Percentiles rank a stretch among this genome's conserved stretches.
Conservation (phyloP, 2,329 filamentous ascomycete species). For the Colletotrichum truncatum region DNA sequence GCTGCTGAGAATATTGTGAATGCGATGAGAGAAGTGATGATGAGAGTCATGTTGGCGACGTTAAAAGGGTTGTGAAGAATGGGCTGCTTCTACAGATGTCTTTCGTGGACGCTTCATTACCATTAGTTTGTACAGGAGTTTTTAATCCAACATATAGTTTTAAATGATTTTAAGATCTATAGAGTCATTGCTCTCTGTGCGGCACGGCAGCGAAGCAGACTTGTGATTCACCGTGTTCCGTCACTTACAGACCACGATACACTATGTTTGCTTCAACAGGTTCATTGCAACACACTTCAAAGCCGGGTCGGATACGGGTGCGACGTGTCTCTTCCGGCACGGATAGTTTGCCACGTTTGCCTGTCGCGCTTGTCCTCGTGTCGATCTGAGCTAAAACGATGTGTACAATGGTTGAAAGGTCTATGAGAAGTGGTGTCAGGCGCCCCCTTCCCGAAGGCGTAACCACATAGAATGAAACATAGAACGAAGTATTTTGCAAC, state of each 20-base stretch:
- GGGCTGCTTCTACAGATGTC: too few species aligned
- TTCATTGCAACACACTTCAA: not conserved
- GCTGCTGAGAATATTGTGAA: not conserved
- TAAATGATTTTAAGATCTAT: too few species aligned
- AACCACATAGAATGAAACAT: not conserved
- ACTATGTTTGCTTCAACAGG: slow-evolving; percentile 1
- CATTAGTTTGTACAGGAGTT: too few species aligned
- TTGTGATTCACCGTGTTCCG: not conserved
- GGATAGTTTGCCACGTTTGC: slow-evolving; percentile 17
- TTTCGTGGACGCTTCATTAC: too few species aligned
- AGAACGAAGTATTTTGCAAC: too few species aligned
- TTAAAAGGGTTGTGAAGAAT: too few species aligned
- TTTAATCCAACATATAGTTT: too few species aligned
- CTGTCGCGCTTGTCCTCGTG: not conserved
- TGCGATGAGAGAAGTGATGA: not conserved
- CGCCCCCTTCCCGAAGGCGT: not conserved
- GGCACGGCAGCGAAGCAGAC: not conserved
- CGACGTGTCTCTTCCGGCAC: not conserved
- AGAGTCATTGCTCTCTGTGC: too few species aligned
- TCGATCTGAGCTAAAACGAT: not conserved
- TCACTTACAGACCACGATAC: not conserved
- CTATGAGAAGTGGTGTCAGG: too few species aligned
- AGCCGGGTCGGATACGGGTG: slow-evolving; percentile 18
- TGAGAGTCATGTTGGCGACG: not conserved
- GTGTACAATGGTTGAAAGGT: not conserved